phyloP scores from a whole-genome alignment of 2,329 filamentous ascomycete genomes.

The Emmonsiellopsis sp. region DNA sequence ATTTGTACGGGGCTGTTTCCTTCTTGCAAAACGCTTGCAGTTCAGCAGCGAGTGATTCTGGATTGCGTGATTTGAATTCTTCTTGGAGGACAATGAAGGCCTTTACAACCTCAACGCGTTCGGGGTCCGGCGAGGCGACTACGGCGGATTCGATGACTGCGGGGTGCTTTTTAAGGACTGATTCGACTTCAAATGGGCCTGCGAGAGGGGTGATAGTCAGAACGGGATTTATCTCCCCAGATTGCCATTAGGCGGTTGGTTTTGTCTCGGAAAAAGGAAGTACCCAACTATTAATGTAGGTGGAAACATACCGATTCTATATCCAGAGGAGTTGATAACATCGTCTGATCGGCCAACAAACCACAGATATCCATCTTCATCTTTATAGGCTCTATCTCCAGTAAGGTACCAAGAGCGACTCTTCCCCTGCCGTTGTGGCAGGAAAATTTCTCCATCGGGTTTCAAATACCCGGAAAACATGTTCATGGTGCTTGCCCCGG shows the following conservation, averaged over 20 bases:
- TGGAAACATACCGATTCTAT: conserved; percentile 21
- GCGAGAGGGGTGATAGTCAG: background rate
- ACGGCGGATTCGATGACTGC: conserved; percentile 33
- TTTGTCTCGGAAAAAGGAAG: too few relatives aligned
- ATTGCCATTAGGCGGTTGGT: too few relatives aligned
- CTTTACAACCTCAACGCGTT: conserved; percentile 33
- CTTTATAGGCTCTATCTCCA: conserved; percentile 26
- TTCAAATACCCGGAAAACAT: conserved; percentile 8
- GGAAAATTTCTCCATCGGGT: conserved; percentile 1
- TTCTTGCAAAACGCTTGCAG: conserved; percentile 33
- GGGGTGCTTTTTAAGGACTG: conserved; percentile 31
- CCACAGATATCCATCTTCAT: conserved; percentile 28
- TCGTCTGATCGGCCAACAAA: conserved; percentile 29
- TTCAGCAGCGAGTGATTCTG: conserved; percentile 21
- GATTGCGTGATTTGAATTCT: conserved; percentile 12
- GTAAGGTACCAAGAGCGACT: conserved; percentile 25
- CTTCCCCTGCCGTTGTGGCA: conserved; percentile 7
- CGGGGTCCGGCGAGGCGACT: conserved; percentile 29
- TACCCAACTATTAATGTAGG: background rate
- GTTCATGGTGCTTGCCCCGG: conserved; percentile 8
- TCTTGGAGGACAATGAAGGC: conserved; percentile 31
- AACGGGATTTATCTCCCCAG: background rate
- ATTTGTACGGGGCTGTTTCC: conserved; percentile 35
- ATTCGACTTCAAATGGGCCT: conserved; percentile 36
- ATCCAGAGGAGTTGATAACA: conserved; percentile 34